Conservation (phyloP, 1,284 basidiomycete genomes). For the Ganoderma resinaceum region DNA sequence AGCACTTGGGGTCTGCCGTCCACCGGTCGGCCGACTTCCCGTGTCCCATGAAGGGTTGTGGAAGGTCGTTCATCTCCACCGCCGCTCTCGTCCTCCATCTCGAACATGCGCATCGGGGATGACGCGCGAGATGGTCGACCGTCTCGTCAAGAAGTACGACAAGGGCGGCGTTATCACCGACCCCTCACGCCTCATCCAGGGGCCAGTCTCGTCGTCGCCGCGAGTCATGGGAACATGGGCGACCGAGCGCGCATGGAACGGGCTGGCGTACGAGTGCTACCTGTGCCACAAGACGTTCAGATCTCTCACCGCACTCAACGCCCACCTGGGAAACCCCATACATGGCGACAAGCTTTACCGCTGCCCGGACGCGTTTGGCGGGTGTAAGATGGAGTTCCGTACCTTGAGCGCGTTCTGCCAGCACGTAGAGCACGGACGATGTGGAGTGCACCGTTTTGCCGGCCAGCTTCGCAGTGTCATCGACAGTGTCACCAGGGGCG, state of each 20-base stretch:
- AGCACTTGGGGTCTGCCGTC: slow-evolving; percentile 36
- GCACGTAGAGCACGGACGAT: slow-evolving; percentile 41
- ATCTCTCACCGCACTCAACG: slow-evolving; percentile 24
- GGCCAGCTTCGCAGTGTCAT: slow-evolving; percentile 33
- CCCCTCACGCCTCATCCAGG: slow-evolving; percentile 36
- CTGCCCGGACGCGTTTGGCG: slow-evolving; percentile 28
- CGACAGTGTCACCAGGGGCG: slow-evolving; percentile 10
- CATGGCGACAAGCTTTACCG: slow-evolving; percentile 34
- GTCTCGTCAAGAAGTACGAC: slow-evolving; percentile 34
- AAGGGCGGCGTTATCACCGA: slow-evolving; percentile 41
- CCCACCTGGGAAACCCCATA: slow-evolving; percentile 32
- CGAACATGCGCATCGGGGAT: slow-evolving; percentile 41
- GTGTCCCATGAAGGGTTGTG: slow-evolving; percentile 35
- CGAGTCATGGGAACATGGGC: slow-evolving; percentile 31
- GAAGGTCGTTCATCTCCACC: slow-evolving; percentile 36
- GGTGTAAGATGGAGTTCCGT: slow-evolving; percentile 35
- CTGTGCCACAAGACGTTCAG: slow-evolving; percentile 32
- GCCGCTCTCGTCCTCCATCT: slow-evolving; percentile 42
- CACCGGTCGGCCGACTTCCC: slow-evolving; percentile 12
- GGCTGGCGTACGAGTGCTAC: slow-evolving; percentile 46
- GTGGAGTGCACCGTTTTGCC: slow-evolving; percentile 37
- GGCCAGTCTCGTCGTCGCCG: not conserved
- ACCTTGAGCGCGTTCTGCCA: slow-evolving; percentile 40
- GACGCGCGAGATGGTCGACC: slow-evolving; percentile 38
- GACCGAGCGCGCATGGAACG: slow-evolving; percentile 45